phyloP scores from a whole-genome alignment of 345 rosid genomes.

The Camelina sativa region DNA sequence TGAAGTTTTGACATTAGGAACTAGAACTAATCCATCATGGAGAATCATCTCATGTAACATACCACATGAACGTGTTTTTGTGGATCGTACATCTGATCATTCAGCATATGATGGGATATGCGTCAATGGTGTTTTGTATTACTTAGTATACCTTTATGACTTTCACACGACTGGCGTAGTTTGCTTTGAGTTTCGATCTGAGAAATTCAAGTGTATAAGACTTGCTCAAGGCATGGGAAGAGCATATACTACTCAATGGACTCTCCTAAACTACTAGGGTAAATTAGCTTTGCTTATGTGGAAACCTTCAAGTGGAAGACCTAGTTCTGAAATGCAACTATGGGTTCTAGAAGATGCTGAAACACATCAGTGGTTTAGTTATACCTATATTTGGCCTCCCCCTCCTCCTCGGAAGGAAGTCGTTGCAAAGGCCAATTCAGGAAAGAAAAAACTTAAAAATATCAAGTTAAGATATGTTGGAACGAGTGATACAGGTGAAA shows the following conservation, averaged over 20 bases:
- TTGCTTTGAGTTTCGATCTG: conserved; percentile 9
- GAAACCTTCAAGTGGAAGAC: too few relatives aligned
- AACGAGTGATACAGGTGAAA: neutral
- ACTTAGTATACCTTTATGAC: neutral
- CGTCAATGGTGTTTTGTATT: conserved; percentile 23
- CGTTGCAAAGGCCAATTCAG: neutral
- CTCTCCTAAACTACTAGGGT: conserved; percentile 24
- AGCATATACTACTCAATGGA: neutral
- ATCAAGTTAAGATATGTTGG: neutral
- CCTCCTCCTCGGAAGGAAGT: neutral
- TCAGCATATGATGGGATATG: conserved; percentile 3
- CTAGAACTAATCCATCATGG: neutral
- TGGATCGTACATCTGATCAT: neutral
- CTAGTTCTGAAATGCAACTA: neutral
- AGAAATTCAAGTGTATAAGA: conserved; percentile 1
- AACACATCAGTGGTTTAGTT: conserved; percentile 7
- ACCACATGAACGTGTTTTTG: neutral
- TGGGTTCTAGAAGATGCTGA: conserved; percentile 20
- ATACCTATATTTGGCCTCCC: neutral
- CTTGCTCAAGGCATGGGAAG: neutral
- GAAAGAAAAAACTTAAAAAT: too few relatives aligned
- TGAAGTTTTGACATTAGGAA: conserved; percentile 10
- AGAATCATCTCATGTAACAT: neutral
- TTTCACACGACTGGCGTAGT: neutral
- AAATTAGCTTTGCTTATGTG: conserved; percentile 17